These are phyloP conservation scores for Ilyonectria sp. DNA, from an alignment of 2,329 filamentous ascomycete genomes.

Conservation along the genomic window DNA sequence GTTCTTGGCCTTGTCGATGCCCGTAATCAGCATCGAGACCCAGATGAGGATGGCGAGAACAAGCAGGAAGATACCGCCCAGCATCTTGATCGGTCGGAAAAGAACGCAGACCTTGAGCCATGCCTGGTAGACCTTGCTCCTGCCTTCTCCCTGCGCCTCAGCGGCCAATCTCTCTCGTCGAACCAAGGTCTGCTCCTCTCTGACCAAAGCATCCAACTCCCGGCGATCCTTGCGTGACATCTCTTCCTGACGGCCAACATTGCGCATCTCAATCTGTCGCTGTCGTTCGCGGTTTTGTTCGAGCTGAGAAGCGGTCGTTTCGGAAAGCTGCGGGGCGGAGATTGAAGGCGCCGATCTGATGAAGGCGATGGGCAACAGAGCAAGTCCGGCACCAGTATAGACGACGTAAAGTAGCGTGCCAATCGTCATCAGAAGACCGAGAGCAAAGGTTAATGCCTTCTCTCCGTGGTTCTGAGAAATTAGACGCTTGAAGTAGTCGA, in stretches of 20 bases:
- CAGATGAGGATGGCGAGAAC: conserved; percentile 83
- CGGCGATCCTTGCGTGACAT: conserved; percentile 89
- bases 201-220: conserved; percentile 87
- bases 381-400: conserved; percentile 91
- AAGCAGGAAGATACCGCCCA: conserved; percentile 86
- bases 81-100: conserved; percentile 89
- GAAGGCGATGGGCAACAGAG: conserved; percentile 88
- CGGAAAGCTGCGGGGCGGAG: conserved; percentile 84
- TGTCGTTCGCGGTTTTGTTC: conserved; percentile 93
- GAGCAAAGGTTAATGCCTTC: conserved; percentile 89
- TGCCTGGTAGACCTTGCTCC: conserved; percentile 77
- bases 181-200: conserved; percentile 93
- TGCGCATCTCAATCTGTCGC: conserved; percentile 89
- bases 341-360: conserved; percentile 93
- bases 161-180: conserved; percentile 90
- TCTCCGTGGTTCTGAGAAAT: conserved; percentile 87
- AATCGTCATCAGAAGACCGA: conserved; percentile 90
- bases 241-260: conserved; percentile 80
- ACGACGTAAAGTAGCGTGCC: conserved; percentile 89
- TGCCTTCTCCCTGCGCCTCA: conserved; percentile 85
- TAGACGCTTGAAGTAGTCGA: conserved; percentile 93
- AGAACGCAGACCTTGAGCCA: conserved; percentile 88
- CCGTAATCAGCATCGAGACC: conserved; percentile 93
- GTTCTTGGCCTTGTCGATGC: conserved; percentile 96
- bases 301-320: conserved; percentile 84